Percentiles rank a stretch among this genome's conserved stretches.
Evolutionary conservation across 352 stramenopile genomes (phyloP).

Genomic region (Pythium myriotylum): DNA sequence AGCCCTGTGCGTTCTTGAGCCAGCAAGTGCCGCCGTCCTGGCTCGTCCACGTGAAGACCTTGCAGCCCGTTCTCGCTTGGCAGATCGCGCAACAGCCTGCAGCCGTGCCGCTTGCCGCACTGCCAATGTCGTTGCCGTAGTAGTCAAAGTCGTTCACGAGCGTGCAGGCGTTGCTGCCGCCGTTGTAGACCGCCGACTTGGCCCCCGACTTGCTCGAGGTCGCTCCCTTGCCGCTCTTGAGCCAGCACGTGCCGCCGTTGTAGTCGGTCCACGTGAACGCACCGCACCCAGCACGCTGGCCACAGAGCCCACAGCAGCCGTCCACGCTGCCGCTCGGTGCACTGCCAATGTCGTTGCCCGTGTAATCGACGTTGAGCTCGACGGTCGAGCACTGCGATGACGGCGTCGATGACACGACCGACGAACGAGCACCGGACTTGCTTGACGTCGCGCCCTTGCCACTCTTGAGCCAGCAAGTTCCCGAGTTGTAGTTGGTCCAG

Average conservation of each 20-base stretch:
- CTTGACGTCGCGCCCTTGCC: not conserved
- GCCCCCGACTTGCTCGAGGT: conserved; percentile 11
- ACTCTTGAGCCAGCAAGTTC: conserved; percentile 66
- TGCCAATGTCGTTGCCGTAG: conserved; percentile 36
- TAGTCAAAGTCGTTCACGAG: conserved; percentile 32
- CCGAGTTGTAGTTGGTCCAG: conserved; percentile 53
- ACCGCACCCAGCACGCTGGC: conserved; percentile 17
- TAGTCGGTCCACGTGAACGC: conserved; percentile 32
- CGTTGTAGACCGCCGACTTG: conserved; percentile 19
- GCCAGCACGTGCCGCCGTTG: conserved; percentile 54
- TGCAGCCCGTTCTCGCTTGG: conserved; percentile 14
- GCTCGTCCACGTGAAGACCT: conserved; percentile 41
- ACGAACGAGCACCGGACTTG: conserved; percentile 15
- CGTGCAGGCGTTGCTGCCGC: conserved; percentile 8
- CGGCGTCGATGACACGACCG: conserved; percentile 9
- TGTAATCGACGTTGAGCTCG: conserved; percentile 28
- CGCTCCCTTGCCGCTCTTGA: conserved; percentile 42
- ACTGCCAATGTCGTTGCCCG: conserved; percentile 28
- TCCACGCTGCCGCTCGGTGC: conserved; percentile 9
- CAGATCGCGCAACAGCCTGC: conserved; percentile 34
- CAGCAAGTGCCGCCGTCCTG: conserved; percentile 57
- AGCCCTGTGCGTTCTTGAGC: conserved; percentile 37
- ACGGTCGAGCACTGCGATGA: conserved; percentile 15
- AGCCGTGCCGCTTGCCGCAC: conserved; percentile 12
- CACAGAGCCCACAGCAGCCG: conserved; percentile 27